phyloP scores from a whole-genome alignment of 2,329 filamentous ascomycete species.

The Colletotrichum navitas region DNA sequence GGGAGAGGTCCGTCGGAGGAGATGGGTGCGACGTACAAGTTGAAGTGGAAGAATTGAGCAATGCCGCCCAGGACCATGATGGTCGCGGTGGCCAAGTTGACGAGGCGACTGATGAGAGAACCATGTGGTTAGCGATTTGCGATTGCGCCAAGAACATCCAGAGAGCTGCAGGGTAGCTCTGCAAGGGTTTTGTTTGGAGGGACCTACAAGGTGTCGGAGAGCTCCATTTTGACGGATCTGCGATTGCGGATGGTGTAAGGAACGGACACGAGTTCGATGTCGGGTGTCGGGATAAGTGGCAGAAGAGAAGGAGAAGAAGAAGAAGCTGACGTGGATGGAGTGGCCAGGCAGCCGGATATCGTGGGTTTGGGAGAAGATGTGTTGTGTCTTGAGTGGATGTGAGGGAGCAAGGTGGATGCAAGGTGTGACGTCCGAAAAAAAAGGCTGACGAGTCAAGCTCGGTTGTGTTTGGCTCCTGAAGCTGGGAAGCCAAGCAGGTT shows the following conservation, averaged over 20 bases:
- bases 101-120: conserved; percentile 77
- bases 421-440: conserved; percentile 40
- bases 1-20: conserved; percentile 28
- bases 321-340: conserved; percentile 39
- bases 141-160: conserved; percentile 11
- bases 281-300: not conserved
- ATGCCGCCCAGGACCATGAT: conserved; percentile 90
- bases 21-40: conserved; percentile 64
- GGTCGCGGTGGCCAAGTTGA: conserved; percentile 89
- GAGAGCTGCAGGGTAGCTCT: conserved; percentile 15
- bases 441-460: conserved; percentile 41
- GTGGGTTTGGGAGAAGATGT: conserved; percentile 22
- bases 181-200: not conserved
- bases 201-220: conserved; percentile 90
- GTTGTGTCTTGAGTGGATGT: conserved; percentile 26
- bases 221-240: conserved; percentile 75
- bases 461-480: conserved; percentile 36
- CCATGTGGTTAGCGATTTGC: conserved; percentile 51
- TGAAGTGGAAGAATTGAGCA: conserved; percentile 74
- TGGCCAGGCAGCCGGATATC: conserved; percentile 38
- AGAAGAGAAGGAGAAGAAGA: conserved; percentile 14
- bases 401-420: conserved; percentile 35
- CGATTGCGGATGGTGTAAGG: not conserved
- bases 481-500: conserved; percentile 39
- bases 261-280: conserved; percentile 6